phyloP scores from a whole-genome alignment of 176 grass and related monocot species.

The Bromus sterilis region DNA sequence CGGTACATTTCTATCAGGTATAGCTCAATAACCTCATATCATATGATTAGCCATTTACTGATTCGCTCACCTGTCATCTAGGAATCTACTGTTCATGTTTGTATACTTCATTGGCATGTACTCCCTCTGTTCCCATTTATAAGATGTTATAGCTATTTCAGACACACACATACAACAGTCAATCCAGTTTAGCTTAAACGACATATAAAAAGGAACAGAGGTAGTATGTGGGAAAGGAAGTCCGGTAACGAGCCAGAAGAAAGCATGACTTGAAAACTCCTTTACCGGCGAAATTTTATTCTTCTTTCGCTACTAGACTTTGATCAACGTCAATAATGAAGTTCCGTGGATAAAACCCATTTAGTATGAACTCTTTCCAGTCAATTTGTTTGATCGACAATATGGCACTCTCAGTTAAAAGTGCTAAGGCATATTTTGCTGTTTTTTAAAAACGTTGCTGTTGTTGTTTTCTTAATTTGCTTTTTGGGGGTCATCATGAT shows the following conservation, averaged over 20 bases:
- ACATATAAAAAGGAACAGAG: too few species aligned
- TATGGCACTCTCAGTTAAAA: slow-evolving; percentile 14
- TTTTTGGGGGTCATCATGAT: slow-evolving; percentile 7
- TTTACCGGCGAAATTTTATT: neutral
- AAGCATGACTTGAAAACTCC: neutral
- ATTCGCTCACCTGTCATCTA: neutral
- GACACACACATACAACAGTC: too few species aligned
- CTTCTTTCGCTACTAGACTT: neutral
- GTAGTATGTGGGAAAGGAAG: neutral
- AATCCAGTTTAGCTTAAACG: too few species aligned
- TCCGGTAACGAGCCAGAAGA: neutral
- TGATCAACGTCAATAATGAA: neutral
- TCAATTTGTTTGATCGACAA: neutral
- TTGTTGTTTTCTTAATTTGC: neutral
- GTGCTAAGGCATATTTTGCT: neutral
- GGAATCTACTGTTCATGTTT: neutral
- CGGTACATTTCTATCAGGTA: slow-evolving; percentile 17
- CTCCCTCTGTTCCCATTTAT: too few species aligned
- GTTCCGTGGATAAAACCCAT: neutral
- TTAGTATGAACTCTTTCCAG: neutral
- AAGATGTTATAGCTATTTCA: too few species aligned
- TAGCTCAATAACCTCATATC: slow-evolving; percentile 6
- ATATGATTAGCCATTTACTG: neutral
- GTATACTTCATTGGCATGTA: neutral
- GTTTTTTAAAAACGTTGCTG: neutral